These are phyloP conservation scores for Cryptococcus depauperatus DNA, from an alignment of 1,284 basidiomycete species.

Conservation along the genomic window DNA sequence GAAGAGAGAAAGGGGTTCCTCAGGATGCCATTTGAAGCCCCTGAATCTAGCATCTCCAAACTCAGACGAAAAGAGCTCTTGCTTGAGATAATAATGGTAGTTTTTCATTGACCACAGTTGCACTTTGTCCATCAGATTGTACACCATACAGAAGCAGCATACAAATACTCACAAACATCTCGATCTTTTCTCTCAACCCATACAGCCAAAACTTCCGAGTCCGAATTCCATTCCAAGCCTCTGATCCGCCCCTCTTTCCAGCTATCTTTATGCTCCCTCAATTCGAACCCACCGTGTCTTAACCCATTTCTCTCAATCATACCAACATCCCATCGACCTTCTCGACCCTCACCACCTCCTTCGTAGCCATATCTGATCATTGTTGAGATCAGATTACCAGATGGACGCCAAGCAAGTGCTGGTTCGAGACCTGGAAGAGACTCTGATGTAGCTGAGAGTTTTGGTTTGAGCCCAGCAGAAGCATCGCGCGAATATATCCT, in stretches of 20 bases:
- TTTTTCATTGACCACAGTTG: conserved; percentile 95
- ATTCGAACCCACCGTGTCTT: conserved; percentile 77
- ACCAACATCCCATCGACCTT: conserved; percentile 69
- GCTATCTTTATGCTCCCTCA: conserved; percentile 51
- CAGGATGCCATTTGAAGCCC: conserved; percentile 77
- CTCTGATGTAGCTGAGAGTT: conserved; percentile 78
- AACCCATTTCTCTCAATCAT: conserved; percentile 96
- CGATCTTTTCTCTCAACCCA: conserved; percentile 63
- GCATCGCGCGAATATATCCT: conserved; percentile 67
- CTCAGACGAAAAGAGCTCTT: conserved; percentile 57
- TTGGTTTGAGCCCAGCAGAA: conserved; percentile 49
- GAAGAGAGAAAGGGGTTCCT: conserved; percentile 61
- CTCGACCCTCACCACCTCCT: conserved; percentile 54
- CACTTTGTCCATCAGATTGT: conserved; percentile 49
- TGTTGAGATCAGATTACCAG: conserved; percentile 73
- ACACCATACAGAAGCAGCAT: background rate
- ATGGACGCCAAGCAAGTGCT: conserved; percentile 74
- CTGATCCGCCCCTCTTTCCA: conserved; percentile 51
- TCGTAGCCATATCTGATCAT: conserved; percentile 74
- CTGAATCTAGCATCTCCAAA: conserved; percentile 54
- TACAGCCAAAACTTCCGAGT: conserved; percentile 75
- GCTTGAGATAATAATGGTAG: conserved; percentile 95
- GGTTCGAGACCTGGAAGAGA: conserved; percentile 74
- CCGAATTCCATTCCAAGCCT: conserved; percentile 78
- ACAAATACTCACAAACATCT: conserved; percentile 56